Evolutionary conservation across 805 yeast species (phyloP).

Genomic region (Candida endomychidarum): DNA sequence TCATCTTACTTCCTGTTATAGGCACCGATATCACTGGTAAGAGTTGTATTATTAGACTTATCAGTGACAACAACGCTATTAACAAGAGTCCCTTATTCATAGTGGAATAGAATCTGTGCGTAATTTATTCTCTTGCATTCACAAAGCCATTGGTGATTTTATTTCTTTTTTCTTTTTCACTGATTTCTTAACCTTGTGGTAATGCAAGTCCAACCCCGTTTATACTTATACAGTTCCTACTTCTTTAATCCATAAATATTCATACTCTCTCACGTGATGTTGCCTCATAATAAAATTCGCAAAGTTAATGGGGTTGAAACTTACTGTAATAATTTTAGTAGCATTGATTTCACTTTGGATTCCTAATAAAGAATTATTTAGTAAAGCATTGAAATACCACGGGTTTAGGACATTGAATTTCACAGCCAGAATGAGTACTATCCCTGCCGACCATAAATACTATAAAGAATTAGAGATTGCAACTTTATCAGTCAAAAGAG

Average conservation of each 20-base stretch:
- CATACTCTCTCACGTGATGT: slow-evolving; percentile 9
- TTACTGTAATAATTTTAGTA: not conserved
- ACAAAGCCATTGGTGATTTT: not conserved
- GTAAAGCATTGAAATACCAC: not conserved
- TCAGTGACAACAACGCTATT: slow-evolving; percentile 25
- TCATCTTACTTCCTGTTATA: slow-evolving; percentile 27
- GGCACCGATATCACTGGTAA: slow-evolving; percentile 45
- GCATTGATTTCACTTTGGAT: slow-evolving; percentile 10
- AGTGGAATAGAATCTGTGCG: not conserved
- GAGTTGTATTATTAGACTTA: slow-evolving; percentile 37
- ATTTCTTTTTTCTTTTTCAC: not conserved
- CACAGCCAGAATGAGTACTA: slow-evolving; percentile 2
- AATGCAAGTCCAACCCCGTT: too few species aligned
- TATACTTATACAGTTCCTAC: not conserved
- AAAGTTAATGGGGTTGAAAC: not conserved
- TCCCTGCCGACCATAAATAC: slow-evolving; percentile 29
- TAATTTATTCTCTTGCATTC: too few species aligned
- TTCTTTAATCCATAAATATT: not conserved
- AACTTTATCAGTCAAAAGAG: slow-evolving; percentile 85
- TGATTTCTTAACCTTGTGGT: too few species aligned
- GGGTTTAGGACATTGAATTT: not conserved
- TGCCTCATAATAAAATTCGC: slow-evolving; percentile 4
- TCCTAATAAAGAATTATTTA: not conserved
- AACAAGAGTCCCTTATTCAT: slow-evolving; percentile 34
- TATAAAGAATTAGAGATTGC: slow-evolving; percentile 76